Evolutionary conservation across 495 filamentous ascomycete species (phyloP).

Genomic region (Apodospora peruviana): DNA sequence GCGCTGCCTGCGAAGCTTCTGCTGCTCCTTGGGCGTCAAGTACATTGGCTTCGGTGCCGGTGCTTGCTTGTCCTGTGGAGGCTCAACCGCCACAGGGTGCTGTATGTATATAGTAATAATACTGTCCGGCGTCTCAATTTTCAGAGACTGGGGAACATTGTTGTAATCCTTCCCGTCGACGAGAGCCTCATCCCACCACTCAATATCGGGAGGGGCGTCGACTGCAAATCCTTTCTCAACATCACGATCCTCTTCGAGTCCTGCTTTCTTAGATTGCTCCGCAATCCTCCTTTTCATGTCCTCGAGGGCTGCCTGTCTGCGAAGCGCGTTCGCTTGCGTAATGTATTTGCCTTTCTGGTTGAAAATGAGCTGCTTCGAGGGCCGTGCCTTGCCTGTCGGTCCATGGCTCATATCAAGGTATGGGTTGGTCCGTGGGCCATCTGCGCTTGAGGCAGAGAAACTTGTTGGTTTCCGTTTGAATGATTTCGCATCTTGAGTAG

Average conservation of each 20-base stretch:
- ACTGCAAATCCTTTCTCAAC: slow-evolving; percentile 84
- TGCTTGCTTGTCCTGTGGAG: slow-evolving; percentile 78
- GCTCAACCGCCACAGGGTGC: slow-evolving; percentile 86
- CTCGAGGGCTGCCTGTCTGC: slow-evolving; percentile 82
- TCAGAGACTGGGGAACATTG: slow-evolving; percentile 59
- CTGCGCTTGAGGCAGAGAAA: slow-evolving; percentile 31
- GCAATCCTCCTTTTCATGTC: slow-evolving; percentile 92
- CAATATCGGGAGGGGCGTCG: slow-evolving; percentile 78
- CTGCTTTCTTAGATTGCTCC: slow-evolving; percentile 72
- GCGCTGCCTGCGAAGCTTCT: slow-evolving; percentile 83
- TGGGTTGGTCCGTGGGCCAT: slow-evolving; percentile 58
- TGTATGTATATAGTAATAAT: slow-evolving; percentile 88
- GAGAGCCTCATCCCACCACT: slow-evolving; percentile 97
- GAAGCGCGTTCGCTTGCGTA: slow-evolving; percentile 79
- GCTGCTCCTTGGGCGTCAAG: slow-evolving; percentile 83
- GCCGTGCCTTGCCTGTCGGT: slow-evolving; percentile 55
- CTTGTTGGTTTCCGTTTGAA: slow-evolving; percentile 26
- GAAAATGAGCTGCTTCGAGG: slow-evolving; percentile 74
- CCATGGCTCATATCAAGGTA: slow-evolving; percentile 75
- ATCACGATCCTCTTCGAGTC: slow-evolving; percentile 85
- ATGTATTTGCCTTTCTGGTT: slow-evolving; percentile 98
- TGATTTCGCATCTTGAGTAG: slow-evolving; percentile 14
- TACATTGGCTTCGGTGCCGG: slow-evolving; percentile 85
- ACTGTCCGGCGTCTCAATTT: slow-evolving; percentile 70
- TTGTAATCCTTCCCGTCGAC: slow-evolving; percentile 69